phyloP scores from a whole-genome alignment of 495 filamentous ascomycete species.

The Chaetomium cochliodes region DNA sequence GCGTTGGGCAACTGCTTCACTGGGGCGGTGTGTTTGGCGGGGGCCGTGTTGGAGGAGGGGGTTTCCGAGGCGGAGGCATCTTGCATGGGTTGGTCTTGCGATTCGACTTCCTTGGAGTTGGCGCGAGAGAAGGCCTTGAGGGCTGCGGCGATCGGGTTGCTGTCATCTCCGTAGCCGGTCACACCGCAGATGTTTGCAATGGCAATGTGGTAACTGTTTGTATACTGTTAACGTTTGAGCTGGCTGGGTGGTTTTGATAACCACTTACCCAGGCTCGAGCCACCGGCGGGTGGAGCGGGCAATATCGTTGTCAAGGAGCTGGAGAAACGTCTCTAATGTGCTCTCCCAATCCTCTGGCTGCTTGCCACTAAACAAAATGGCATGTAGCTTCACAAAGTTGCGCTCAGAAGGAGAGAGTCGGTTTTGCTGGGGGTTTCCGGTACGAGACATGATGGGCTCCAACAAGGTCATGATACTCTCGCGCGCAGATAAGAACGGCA shows the following conservation, averaged over 20 bases:
- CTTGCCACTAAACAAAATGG: constrained; percentile 60
- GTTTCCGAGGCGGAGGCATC: constrained; percentile 21
- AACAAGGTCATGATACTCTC: constrained; percentile 72
- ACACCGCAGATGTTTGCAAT: constrained; percentile 48
- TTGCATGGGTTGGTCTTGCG: constrained; percentile 25
- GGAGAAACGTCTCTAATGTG: constrained; percentile 52
- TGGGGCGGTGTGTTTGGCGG: constrained; percentile 8
- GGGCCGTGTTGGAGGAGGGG: constrained; percentile 12
- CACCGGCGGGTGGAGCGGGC: constrained; percentile 56
- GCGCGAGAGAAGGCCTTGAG: constrained; percentile 26
- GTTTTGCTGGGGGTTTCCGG: constrained; percentile 41
- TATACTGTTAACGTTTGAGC: constrained; percentile 37
- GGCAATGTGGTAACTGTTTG: constrained; percentile 55
- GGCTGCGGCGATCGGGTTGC: constrained; percentile 37
- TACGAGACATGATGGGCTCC: constrained; percentile 57
- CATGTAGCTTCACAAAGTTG: constrained; percentile 64
- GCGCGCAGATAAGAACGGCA: constrained; percentile 60
- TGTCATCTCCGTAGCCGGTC: constrained; percentile 41
- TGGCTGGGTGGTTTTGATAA: neutral
- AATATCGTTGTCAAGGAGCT: constrained; percentile 59
- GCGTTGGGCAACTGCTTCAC: constrained; percentile 31
- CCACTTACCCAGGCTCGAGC: constrained; percentile 58
- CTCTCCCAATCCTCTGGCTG: constrained; percentile 48
- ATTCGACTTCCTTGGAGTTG: constrained; percentile 13
- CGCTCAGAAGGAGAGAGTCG: constrained; percentile 36